These are phyloP conservation scores for Posidonia australis DNA, from an alignment of 106 monocot genomes.

Conservation along the genomic window DNA sequence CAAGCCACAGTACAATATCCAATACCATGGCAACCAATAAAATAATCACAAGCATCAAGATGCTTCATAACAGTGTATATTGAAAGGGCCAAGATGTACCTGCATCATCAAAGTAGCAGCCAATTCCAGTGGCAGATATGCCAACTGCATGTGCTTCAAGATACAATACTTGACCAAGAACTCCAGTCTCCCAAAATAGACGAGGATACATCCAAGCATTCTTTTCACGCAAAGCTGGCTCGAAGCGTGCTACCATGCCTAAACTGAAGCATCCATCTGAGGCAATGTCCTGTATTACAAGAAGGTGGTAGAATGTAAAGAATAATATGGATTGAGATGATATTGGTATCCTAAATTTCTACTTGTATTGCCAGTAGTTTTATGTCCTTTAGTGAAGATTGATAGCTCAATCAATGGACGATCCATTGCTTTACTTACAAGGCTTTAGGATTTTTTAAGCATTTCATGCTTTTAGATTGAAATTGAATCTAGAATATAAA, in stretches of 20 bases:
- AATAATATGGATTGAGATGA: not conserved
- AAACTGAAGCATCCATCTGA: constrained; percentile 97
- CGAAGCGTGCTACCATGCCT: constrained; percentile 91
- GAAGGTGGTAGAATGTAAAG: not conserved
- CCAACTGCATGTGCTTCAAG: constrained; percentile 98
- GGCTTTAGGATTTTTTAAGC: no score
- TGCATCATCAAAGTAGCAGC: constrained; percentile 96
- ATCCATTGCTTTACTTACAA: no score
- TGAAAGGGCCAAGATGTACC: constrained; percentile 31
- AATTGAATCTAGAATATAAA: no score
- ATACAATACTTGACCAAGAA: constrained; percentile 86
- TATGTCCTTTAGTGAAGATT: no score
- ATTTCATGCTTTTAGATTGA: no score
- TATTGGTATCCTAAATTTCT: no score
- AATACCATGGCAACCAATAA: no score
- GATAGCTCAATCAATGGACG: no score
- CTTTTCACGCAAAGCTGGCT: constrained; percentile 59
- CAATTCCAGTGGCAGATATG: constrained; percentile 94
- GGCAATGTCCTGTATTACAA: constrained; percentile 66
- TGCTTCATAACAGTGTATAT: no score
- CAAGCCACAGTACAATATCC: no score
- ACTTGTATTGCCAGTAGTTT: no score
- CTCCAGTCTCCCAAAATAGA: constrained; percentile 92
- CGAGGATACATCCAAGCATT: constrained; percentile 97
- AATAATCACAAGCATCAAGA: no score